Conservation (phyloP, 2,329 filamentous ascomycete genomes). For the Bipolaris sorokiniana region DNA sequence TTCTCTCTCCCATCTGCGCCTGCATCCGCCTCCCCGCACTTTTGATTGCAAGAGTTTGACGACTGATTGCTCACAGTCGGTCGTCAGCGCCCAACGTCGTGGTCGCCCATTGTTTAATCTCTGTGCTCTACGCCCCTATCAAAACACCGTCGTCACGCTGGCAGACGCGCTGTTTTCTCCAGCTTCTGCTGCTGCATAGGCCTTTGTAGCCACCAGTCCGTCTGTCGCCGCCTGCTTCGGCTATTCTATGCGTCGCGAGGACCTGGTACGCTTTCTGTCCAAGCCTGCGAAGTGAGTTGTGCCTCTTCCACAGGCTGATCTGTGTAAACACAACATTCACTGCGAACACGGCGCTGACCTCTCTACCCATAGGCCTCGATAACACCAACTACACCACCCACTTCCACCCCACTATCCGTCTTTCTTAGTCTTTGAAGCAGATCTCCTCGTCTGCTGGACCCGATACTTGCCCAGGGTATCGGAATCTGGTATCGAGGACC, state of each 20-base stretch:
- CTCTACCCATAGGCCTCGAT: conserved; percentile 64
- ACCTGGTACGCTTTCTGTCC: conserved; percentile 90
- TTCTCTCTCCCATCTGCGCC: neutral
- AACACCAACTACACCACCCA: conserved; percentile 61
- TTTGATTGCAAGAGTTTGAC: neutral
- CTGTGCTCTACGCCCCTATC: conserved; percentile 12
- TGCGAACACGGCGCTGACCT: conserved; percentile 19
- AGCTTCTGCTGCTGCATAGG: conserved; percentile 41
- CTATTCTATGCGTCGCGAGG: conserved; percentile 84
- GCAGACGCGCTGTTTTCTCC: conserved; percentile 30
- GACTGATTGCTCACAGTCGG: conserved; percentile 8
- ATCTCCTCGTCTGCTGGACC: conserved; percentile 78
- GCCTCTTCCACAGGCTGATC: conserved; percentile 7
- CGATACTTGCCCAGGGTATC: conserved; percentile 86
- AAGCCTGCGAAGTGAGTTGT: conserved; percentile 86
- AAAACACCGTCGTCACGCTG: conserved; percentile 41
- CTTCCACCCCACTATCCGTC: conserved; percentile 28
- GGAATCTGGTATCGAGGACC: conserved; percentile 74
- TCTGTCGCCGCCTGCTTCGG: conserved; percentile 26
- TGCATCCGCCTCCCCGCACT: neutral
- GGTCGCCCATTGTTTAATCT: conserved; percentile 23
- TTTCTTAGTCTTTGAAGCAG: conserved; percentile 54
- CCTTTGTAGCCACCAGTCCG: conserved; percentile 47
- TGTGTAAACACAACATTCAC: conserved; percentile 1
- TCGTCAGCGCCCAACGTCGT: conserved; percentile 18